Evolutionary conservation across 2,329 filamentous ascomycete genomes (phyloP).

Genomic region (Colletotrichum abscissum): DNA sequence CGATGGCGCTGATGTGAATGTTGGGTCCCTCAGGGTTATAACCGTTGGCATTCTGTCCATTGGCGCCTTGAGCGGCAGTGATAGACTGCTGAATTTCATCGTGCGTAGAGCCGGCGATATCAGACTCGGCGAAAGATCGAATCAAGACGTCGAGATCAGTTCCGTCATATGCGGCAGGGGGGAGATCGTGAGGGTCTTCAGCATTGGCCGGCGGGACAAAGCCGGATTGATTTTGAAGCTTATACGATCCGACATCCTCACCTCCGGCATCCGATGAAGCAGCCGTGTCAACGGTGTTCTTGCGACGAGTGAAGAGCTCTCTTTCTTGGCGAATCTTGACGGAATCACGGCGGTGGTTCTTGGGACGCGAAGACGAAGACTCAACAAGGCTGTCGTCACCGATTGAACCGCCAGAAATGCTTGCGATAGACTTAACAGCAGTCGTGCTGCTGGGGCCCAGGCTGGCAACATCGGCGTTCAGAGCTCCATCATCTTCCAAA

Average conservation of each 20-base stretch:
- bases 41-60: slow-evolving; percentile 70
- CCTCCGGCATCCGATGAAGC: slow-evolving; percentile 68
- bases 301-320: slow-evolving; percentile 88
- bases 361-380: slow-evolving; percentile 72
- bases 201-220: slow-evolving; percentile 66
- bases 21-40: slow-evolving; percentile 59
- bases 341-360: slow-evolving; percentile 79
- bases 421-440: slow-evolving; percentile 91
- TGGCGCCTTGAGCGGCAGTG: slow-evolving; percentile 71
- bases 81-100: slow-evolving; percentile 84
- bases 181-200: slow-evolving; percentile 77
- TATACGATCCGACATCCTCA: slow-evolving; percentile 62
- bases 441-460: slow-evolving; percentile 87
- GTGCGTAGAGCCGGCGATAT: slow-evolving; percentile 78
- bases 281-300: slow-evolving; percentile 71
- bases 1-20: slow-evolving; percentile 67
- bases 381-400: slow-evolving; percentile 74
- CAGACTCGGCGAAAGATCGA: slow-evolving; percentile 78
- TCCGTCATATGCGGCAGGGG: slow-evolving; percentile 67
- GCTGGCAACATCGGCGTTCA: slow-evolving; percentile 68
- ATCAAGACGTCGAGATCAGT: slow-evolving; percentile 89
- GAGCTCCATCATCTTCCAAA: slow-evolving; percentile 67
- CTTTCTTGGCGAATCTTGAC: slow-evolving; percentile 88
- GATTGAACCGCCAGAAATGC: slow-evolving; percentile 80
- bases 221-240: slow-evolving; percentile 59